Conservation (phyloP, 306 rosid species). For the Trifolium repens region DNA sequence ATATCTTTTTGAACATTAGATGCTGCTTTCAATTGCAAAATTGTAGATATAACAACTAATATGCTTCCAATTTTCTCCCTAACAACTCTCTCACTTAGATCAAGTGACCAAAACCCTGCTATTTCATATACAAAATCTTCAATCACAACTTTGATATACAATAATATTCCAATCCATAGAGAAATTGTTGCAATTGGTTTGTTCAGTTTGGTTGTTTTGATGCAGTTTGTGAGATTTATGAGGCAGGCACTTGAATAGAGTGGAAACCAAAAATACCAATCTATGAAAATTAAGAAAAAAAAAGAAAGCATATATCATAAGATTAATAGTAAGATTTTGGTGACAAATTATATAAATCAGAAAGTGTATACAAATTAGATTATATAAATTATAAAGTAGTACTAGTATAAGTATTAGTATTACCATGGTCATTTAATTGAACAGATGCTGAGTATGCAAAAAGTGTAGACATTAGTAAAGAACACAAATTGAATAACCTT, state of each 20-base stretch:
- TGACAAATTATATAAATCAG: not conserved
- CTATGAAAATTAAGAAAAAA: constrained; percentile 33
- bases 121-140: constrained; percentile 48
- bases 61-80: constrained; percentile 70
- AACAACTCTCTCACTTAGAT: constrained; percentile 65
- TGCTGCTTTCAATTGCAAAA: constrained; percentile 51
- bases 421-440: constrained; percentile 67
- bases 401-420: constrained; percentile 41
- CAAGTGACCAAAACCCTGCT: constrained; percentile 63
- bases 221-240: constrained; percentile 56
- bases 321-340: not conserved
- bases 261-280: constrained; percentile 84
- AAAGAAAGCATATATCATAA: not conserved
- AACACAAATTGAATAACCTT: constrained; percentile 47
- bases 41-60: constrained; percentile 53
- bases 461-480: constrained; percentile 61
- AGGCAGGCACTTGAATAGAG: constrained; percentile 61
- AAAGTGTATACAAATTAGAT: not conserved
- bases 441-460: constrained; percentile 75
- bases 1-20: constrained; percentile 28
- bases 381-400: not conserved
- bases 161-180: constrained; percentile 49
- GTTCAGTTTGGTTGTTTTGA: constrained; percentile 38
- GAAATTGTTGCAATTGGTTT: constrained; percentile 39
- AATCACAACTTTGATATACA: constrained; percentile 53